These are phyloP conservation scores for Lactarius tabidus DNA, from an alignment of 768 basidiomycete species.

Conservation along the genomic window DNA sequence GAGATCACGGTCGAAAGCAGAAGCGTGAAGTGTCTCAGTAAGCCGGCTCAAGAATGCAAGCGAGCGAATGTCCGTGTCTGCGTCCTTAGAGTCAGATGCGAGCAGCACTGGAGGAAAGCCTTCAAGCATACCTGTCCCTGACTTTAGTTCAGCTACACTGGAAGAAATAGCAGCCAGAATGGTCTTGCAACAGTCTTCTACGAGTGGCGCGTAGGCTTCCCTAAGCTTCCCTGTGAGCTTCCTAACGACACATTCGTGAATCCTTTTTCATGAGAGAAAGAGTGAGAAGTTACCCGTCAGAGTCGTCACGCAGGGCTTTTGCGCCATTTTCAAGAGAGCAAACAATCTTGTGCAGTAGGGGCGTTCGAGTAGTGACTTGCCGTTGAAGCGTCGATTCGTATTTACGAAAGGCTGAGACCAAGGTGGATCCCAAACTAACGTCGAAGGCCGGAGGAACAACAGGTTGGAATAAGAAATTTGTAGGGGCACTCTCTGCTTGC, in stretches of 20 bases:
- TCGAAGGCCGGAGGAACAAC: constrained; percentile 46
- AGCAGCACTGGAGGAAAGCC: no score
- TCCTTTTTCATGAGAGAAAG: background rate
- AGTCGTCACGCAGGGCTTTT: constrained; percentile 53
- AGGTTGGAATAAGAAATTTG: constrained; percentile 53
- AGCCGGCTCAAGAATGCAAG: constrained; percentile 24
- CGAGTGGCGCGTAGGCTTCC: constrained; percentile 23
- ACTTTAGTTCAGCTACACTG: constrained; percentile 5
- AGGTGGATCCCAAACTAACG: constrained; percentile 34
- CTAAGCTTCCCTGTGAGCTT: constrained; percentile 46
- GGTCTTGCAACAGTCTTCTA: constrained; percentile 13
- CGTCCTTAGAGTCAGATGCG: background rate
- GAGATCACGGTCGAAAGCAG: constrained; percentile 20
- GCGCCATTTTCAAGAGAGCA: constrained; percentile 57
- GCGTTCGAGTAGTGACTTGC: constrained; percentile 63
- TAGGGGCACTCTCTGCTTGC: constrained; percentile 46
- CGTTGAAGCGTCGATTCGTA: constrained; percentile 59
- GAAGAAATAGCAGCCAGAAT: constrained; percentile 15
- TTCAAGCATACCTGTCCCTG: constrained; percentile 10
- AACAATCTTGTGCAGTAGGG: constrained; percentile 55
- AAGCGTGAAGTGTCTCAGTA: constrained; percentile 21
- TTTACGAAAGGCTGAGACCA: constrained; percentile 50
- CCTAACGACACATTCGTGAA: constrained; percentile 51
- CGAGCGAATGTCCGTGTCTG: constrained; percentile 19
- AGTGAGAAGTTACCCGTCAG: constrained; percentile 29